A percentile compares a stretch with the other conserved stretches of the same genome.
Conservation (phyloP, 2,329 filamentous ascomycete species). For the Phaeosphaeria sp. region DNA sequence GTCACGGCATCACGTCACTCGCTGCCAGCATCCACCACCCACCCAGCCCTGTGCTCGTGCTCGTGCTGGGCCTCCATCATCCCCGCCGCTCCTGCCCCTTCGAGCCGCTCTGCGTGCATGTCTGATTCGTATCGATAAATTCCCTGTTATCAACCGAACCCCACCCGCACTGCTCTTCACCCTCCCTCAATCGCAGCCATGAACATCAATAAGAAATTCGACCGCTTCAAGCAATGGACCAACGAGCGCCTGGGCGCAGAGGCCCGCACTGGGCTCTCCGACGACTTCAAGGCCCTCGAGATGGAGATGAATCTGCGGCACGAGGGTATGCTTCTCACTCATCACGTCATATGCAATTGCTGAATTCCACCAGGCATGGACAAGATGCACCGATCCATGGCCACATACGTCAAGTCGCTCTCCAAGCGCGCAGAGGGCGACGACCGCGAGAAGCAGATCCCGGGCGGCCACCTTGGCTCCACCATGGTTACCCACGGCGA, state of each 20-base stretch:
- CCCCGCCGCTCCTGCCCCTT: slow-evolving; percentile 19
- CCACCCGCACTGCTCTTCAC: slow-evolving; percentile 16
- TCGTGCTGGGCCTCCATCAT: background rate
- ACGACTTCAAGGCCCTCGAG: slow-evolving; percentile 91
- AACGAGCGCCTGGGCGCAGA: slow-evolving; percentile 95
- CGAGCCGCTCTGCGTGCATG: slow-evolving; percentile 11
- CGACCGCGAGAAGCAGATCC: slow-evolving; percentile 86
- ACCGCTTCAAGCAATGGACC: slow-evolving; percentile 97
- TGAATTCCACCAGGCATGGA: slow-evolving; percentile 74
- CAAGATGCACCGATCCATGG: slow-evolving; percentile 85
- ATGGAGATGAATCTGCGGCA: slow-evolving; percentile 88
- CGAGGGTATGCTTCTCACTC: slow-evolving; percentile 72
- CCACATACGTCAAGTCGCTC: slow-evolving; percentile 84
- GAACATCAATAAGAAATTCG: slow-evolving; percentile 85
- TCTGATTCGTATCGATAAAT: slow-evolving; percentile 20
- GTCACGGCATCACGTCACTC: background rate
- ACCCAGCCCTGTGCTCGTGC: background rate
- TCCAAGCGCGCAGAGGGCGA: slow-evolving; percentile 84
- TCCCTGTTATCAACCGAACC: slow-evolving; percentile 22
- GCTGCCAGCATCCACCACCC: background rate
- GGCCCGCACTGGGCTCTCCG: slow-evolving; percentile 82
- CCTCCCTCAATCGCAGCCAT: slow-evolving; percentile 45
- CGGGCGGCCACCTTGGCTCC: slow-evolving; percentile 78
- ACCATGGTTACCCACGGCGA: slow-evolving; percentile 90
- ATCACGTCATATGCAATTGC: background rate